Base-by-base conservation (phyloP, 345 rosid species). In the Odontarrhena argentea region DNA sequence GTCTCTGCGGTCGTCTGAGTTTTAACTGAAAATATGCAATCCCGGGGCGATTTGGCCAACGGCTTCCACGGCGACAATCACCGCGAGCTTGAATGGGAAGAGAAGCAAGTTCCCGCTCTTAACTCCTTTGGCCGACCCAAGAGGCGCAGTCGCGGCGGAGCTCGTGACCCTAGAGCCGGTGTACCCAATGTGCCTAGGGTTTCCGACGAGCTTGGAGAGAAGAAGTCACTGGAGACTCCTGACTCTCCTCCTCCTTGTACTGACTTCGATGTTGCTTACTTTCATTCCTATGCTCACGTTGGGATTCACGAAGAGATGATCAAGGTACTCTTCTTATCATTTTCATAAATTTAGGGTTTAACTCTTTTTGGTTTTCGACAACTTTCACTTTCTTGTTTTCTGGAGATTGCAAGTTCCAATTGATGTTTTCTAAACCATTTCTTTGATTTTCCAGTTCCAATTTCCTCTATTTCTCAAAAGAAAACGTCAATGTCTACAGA, bases 281-380 rank as follows among this genome's bases (percentile, higher is more conserved):
- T 92, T 45, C 84, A 89, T 65, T 86, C 97, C 2, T 89, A 92
- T 48, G 96, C 98, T 60, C 98, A 92, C 70, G 83, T 87, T 10
- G 97, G 98, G 68, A 87, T 93, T 55, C 98, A 92, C 75, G 96
- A 89, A 77, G 97, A 92, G 78, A 92, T 89, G 98, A 86, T 92
- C 81, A 92, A 92, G 93, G 96, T 81, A 11, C 35, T 53, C 41
- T 48, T 58, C 37, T 59, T 48, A 1, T 67, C 49, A 42, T 44
- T 8, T 55, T 58, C 53, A 37, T 60, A 30, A 25, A 24, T 46
- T 50, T 49, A 14, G n/a, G 45, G 18, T 42, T 59, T 15, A 51
- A 13, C 35, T 32, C 18, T 44, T 6, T 55, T 52, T 24, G 34
- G 8, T 32, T 60, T 18, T 18, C 12, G 63, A 22, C 0, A 47